A percentile compares a stretch with the other conserved stretches of the same genome.
These are phyloP conservation scores for Ascochyta fabae DNA, from an alignment of 2,329 filamentous ascomycete genomes.

Conservation along the genomic window DNA sequence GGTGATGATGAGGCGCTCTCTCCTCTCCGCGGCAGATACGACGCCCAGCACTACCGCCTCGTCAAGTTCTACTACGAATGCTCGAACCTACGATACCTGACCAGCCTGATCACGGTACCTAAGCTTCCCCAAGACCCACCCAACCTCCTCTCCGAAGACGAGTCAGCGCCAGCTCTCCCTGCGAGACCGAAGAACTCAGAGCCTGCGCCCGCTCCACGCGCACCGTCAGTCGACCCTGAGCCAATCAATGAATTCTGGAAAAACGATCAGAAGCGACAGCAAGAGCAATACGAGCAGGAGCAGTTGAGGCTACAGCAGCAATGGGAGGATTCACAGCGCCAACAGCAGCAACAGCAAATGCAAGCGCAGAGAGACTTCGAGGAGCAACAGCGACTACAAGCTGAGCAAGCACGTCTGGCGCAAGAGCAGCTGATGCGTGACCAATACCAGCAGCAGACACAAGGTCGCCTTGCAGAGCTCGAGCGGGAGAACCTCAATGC, in stretches of 20 bases:
- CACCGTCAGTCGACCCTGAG: conserved; percentile 80
- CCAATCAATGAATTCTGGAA: conserved; percentile 99
- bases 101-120: conserved; percentile 92
- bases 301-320: conserved; percentile 87
- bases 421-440: conserved; percentile 89
- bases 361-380: conserved; percentile 96
- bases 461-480: conserved; percentile 92
- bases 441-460: conserved; percentile 91
- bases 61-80: conserved; percentile 99
- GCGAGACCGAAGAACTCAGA: conserved; percentile 70
- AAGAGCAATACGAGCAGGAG: conserved; percentile 93
- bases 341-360: conserved; percentile 81
- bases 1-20: conserved; percentile 92
- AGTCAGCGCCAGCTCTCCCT: conserved; percentile 79
- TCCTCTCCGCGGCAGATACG: conserved; percentile 85
- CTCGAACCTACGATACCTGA: conserved; percentile 95
- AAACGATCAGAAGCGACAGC: conserved; percentile 86
- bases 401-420: conserved; percentile 87
- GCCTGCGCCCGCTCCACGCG: conserved; percentile 70
- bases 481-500: conserved; percentile 95
- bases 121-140: conserved; percentile 95
- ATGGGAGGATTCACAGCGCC: conserved; percentile 78
- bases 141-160: conserved; percentile 83
- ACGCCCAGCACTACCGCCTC: conserved; percentile 94
- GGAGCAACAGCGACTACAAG: conserved; percentile 85